Conservation (phyloP, 306 rosid species). For the Cicer yamashitae region DNA sequence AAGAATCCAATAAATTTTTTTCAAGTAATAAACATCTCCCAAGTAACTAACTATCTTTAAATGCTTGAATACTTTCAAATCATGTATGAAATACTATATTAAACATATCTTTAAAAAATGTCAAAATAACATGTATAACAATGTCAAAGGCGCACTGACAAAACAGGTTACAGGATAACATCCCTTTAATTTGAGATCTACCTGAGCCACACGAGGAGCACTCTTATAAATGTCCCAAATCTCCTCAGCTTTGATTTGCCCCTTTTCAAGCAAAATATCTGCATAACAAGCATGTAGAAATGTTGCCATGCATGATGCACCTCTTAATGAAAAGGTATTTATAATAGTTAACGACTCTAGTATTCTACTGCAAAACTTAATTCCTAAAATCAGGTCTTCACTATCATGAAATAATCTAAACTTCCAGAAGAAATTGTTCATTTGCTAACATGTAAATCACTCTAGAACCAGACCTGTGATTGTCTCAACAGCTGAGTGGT, state of each 20-base stretch:
- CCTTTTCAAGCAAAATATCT: constrained; percentile 91
- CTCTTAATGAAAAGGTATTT: constrained; percentile 26
- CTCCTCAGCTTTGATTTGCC: constrained; percentile 76
- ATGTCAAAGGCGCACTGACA: constrained; percentile 6
- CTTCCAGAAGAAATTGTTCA: constrained; percentile 19
- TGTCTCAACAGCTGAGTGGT: constrained; percentile 84
- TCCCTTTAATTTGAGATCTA: constrained; percentile 46
- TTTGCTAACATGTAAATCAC: constrained; percentile 42
- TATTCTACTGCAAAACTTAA: constrained; percentile 26
- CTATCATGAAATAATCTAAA: constrained; percentile 36
- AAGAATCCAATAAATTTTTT: background rate
- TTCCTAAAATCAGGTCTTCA: constrained; percentile 18
- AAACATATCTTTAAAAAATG: constrained; percentile 10
- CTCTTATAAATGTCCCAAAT: constrained; percentile 79
- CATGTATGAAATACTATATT: constrained; percentile 14
- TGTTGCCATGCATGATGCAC: constrained; percentile 15
- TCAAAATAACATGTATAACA: constrained; percentile 25
- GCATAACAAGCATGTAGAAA: constrained; percentile 49
- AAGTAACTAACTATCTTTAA: constrained; percentile 8
- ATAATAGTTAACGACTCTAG: constrained; percentile 18
- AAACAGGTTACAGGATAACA: constrained; percentile 35
- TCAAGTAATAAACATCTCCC: constrained; percentile 3
- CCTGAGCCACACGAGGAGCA: constrained; percentile 77
- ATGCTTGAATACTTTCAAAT: constrained; percentile 22
- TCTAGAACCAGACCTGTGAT: constrained; percentile 74